These are phyloP conservation scores for Salicornia ramosissima DNA, from an alignment of 148 eudicot species.

Conservation along the genomic window DNA sequence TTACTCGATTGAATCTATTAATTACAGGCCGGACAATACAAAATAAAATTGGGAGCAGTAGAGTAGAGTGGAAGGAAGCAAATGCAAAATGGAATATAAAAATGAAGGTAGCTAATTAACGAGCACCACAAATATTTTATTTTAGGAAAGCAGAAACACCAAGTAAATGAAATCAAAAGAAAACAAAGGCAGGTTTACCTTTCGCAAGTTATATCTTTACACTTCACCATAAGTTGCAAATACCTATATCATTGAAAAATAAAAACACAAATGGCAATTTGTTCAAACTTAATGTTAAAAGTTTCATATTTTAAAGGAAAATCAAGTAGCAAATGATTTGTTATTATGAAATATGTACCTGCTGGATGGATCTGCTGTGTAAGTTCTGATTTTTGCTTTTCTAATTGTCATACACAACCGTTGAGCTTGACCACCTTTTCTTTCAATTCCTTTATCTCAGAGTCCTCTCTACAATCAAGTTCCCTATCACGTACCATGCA, in stretches of 20 bases:
- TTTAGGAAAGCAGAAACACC: not conserved
- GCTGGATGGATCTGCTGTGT: slow-evolving; percentile 52
- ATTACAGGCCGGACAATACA: no score
- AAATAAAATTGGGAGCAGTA: no score
- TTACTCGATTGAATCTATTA: no score
- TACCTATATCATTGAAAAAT: slow-evolving; percentile 6
- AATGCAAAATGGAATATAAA: no score
- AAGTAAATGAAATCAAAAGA: not conserved
- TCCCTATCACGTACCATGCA: slow-evolving; percentile 76
- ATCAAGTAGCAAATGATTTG: not conserved
- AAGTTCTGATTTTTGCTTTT: slow-evolving; percentile 67
- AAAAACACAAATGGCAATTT: not conserved
- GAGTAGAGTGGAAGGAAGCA: no score
- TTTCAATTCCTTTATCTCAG: slow-evolving; percentile 73
- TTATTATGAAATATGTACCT: slow-evolving; percentile 37
- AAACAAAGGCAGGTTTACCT: slow-evolving; percentile 44
- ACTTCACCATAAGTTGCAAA: slow-evolving; percentile 27
- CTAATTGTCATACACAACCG: slow-evolving; percentile 54
- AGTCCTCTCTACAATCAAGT: slow-evolving; percentile 76
- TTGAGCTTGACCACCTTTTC: slow-evolving; percentile 62
- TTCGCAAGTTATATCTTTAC: slow-evolving; percentile 55
- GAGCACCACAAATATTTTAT: not conserved
- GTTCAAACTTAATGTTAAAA: not conserved
- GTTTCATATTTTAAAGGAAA: not conserved
- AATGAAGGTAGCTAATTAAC: not conserved